Evolutionary conservation across 176 grass and related monocot species (phyloP).

Genomic region (Oryza coarctata): DNA sequence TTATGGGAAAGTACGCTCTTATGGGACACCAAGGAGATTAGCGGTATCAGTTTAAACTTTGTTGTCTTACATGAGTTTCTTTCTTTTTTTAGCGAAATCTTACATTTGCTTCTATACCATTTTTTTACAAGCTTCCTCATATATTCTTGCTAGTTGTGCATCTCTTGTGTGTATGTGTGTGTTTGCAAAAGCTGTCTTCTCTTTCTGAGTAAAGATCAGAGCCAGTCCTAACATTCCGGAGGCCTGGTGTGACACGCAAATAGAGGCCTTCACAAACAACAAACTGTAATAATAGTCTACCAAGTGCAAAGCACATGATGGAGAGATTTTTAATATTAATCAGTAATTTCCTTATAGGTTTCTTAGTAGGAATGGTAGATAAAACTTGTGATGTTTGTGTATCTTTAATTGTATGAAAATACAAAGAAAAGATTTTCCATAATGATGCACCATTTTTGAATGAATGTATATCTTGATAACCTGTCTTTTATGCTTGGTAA

Average conservation of each 20-base stretch:
- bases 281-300: conserved; percentile 17
- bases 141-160: not conserved
- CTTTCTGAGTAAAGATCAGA: too few species aligned
- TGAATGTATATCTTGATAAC: not conserved
- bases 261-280: not conserved
- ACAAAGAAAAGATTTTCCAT: not conserved
- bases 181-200: not conserved
- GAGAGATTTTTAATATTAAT: conserved; percentile 9
- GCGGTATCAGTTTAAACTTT: conserved; percentile 48
- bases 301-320: not conserved
- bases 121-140: conserved; percentile 21
- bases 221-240: not conserved
- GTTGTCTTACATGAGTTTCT: not conserved
- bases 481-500: conserved; percentile 3
- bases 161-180: not conserved
- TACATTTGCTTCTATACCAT: not conserved
- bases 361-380: not conserved
- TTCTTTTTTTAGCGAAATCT: not conserved
- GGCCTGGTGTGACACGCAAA: not conserved
- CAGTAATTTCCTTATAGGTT: not conserved
- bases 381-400: not conserved
- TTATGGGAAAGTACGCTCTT: conserved; percentile 61
- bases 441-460: not conserved
- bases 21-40: conserved; percentile 86
- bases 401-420: not conserved